Percentiles rank a stretch among this genome's conserved stretches.
phyloP scores from a whole-genome alignment of 78 protist species.

The Dictyostelium discoideum region dicty_2.7 NC_007091.3:1479501-1480000 shows the following conservation, averaged over 20 bases:
- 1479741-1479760: constrained; percentile 98
- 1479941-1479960: constrained; percentile 97
- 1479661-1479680: constrained; percentile 97
- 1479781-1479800: neutral
- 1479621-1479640: constrained; percentile 82
- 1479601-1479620: constrained; percentile 96
- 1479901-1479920: constrained; percentile 96
- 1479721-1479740: constrained; percentile 98
- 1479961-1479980: constrained; percentile 95
- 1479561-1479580: constrained; percentile 90
- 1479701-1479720: constrained; percentile 93
- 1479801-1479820: constrained; percentile 73
- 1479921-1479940: constrained; percentile 90
- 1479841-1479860: constrained; percentile 83
- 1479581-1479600: constrained; percentile 92
- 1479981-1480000: constrained; percentile 87
- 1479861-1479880: constrained; percentile 93
- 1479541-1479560: constrained; percentile 94
- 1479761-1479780: constrained; percentile 94
- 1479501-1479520: constrained; percentile 95
- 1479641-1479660: constrained; percentile 89
- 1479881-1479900: constrained; percentile 98
- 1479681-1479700: constrained; percentile 93
- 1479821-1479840: neutral
- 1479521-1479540: constrained; percentile 95